Conservation (phyloP, 2,329 filamentous ascomycete genomes). For the Nigrospora sphaerica region DNA sequence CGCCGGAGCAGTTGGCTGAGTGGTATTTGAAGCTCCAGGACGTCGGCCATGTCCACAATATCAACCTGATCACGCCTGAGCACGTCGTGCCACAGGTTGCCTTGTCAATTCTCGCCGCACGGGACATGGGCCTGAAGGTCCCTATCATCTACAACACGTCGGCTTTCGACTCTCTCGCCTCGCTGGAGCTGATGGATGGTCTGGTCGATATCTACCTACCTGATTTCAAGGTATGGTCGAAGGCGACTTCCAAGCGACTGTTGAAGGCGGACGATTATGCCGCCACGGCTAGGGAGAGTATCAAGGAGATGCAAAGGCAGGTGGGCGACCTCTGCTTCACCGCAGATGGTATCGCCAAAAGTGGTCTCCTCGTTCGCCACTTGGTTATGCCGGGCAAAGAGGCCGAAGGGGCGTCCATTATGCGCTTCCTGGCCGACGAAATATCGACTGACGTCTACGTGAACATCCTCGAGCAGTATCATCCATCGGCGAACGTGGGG, state of each 20-base stretch:
- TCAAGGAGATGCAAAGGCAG: conserved; percentile 73
- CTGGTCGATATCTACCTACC: conserved; percentile 82
- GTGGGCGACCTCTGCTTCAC: conserved; percentile 82
- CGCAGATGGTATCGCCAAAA: conserved; percentile 71
- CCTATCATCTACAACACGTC: conserved; percentile 84
- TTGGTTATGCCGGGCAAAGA: conserved; percentile 80
- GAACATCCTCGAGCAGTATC: conserved; percentile 87
- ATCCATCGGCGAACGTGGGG: conserved; percentile 73
- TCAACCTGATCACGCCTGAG: conserved; percentile 81
- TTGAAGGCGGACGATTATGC: conserved; percentile 76
- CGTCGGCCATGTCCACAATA: conserved; percentile 76
- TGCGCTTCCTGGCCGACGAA: conserved; percentile 67
- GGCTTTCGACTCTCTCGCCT: conserved; percentile 69
- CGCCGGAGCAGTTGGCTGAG: conserved; percentile 68
- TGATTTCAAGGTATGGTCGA: conserved; percentile 78
- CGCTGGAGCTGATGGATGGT: conserved; percentile 66
- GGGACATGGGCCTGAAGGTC: conserved; percentile 59
- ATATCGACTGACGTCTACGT: conserved; percentile 71
- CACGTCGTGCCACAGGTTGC: conserved; percentile 82
- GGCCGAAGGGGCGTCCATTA: conserved; percentile 65
- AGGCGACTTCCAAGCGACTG: conserved; percentile 58
- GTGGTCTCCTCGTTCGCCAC: conserved; percentile 68
- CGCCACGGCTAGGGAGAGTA: conserved; percentile 64
- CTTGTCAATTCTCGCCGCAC: conserved; percentile 66
- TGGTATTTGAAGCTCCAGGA: conserved; percentile 82